phyloP scores from a whole-genome alignment of 2,329 filamentous ascomycete species.

The Corniculantispora saksenae region DNA sequence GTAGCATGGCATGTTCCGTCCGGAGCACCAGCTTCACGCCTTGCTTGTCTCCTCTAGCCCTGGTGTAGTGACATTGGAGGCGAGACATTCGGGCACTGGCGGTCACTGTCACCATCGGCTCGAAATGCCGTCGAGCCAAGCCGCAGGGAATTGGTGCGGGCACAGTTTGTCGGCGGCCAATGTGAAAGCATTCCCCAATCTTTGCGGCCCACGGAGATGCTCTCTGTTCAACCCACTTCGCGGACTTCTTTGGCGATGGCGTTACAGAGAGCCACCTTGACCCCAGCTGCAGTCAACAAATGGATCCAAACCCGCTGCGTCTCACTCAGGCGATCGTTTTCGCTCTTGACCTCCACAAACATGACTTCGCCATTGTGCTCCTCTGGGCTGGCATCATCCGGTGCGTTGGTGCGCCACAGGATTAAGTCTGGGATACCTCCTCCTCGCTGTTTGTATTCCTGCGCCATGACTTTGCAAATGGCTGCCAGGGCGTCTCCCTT shows the following conservation, averaged over 20 bases:
- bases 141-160: background rate
- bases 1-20: background rate
- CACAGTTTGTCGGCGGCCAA: background rate
- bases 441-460: conserved; percentile 86
- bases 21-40: background rate
- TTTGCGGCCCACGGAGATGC: background rate
- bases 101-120: background rate
- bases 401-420: conserved; percentile 65
- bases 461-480: conserved; percentile 90
- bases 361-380: conserved; percentile 59
- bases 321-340: conserved; percentile 92
- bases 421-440: conserved; percentile 92
- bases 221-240: conserved; percentile 36
- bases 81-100: background rate
- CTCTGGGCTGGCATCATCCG: conserved; percentile 28
- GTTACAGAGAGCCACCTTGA: conserved; percentile 80
- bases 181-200: background rate
- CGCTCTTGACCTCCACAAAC: conserved; percentile 79
- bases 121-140: background rate
- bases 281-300: conserved; percentile 80
- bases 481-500: conserved; percentile 76
- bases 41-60: conserved; percentile 1
- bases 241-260: conserved; percentile 57
- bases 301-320: conserved; percentile 97
- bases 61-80: background rate